Percentiles rank a stretch among this genome's conserved stretches.
phyloP scores from a whole-genome alignment of 1,284 basidiomycete species.

The Ustilago crameri region DNA sequence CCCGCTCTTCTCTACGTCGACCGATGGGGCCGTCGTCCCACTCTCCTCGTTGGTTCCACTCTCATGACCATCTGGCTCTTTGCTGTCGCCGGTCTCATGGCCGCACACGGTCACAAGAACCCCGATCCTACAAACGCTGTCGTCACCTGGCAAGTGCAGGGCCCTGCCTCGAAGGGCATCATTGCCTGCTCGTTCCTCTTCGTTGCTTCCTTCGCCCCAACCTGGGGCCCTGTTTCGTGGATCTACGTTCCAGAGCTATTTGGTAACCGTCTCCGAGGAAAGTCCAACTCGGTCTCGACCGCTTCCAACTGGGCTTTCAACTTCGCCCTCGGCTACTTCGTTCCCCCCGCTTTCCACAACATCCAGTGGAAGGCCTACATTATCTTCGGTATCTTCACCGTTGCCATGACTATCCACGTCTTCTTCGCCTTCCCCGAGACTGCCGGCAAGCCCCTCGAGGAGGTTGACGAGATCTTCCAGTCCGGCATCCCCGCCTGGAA shows the following conservation, averaged over 20 bases:
- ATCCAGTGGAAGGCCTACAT: constrained; percentile 71
- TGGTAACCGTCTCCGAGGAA: constrained; percentile 71
- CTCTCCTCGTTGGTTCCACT: too few relatives aligned
- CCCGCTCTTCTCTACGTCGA: too few relatives aligned
- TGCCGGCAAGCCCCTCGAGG: constrained; percentile 70
- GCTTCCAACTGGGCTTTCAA: constrained; percentile 72
- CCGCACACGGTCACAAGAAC: too few relatives aligned
- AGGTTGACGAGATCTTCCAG: constrained; percentile 74
- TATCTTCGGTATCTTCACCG: constrained; percentile 75
- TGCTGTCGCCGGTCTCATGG: too few relatives aligned
- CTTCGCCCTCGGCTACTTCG: constrained; percentile 70
- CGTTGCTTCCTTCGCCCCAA: constrained; percentile 43
- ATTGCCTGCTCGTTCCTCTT: constrained; percentile 50
- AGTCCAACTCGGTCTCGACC: constrained; percentile 74
- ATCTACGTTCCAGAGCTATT: too few relatives aligned
- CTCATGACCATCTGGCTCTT: too few relatives aligned
- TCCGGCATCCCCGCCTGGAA: too few relatives aligned
- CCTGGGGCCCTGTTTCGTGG: constrained; percentile 28
- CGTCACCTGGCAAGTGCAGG: constrained; percentile 37
- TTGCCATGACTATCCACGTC: constrained; percentile 75
- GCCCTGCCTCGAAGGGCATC: constrained; percentile 35
- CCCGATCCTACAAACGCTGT: too few relatives aligned
- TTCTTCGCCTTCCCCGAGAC: constrained; percentile 71
- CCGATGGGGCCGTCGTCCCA: too few relatives aligned
- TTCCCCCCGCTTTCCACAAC: constrained; percentile 67